phyloP scores from a whole-genome alignment of 2,329 filamentous ascomycete genomes.

The Thielaviopsis punctulata region DNA sequence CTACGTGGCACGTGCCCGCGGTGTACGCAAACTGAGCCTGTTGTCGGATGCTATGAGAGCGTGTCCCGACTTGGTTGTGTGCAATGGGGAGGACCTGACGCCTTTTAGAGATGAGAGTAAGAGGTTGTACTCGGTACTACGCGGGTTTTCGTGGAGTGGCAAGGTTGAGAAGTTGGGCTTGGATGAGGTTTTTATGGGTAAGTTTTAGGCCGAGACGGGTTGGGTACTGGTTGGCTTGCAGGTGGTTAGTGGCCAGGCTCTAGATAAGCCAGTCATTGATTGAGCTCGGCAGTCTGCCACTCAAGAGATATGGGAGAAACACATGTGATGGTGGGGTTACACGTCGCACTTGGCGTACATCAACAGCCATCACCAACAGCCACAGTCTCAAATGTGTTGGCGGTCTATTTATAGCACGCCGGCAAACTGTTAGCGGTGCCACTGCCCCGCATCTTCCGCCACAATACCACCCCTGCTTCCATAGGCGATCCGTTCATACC shows the following conservation, averaged over 20 bases:
- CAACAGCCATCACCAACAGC: not conserved
- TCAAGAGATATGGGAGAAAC: too few species aligned
- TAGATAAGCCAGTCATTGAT: too few species aligned
- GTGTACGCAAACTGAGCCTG: constrained; percentile 67
- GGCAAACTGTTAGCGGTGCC: too few species aligned
- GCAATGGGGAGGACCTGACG: constrained; percentile 73
- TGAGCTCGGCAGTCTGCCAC: too few species aligned
- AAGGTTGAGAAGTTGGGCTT: constrained; percentile 73
- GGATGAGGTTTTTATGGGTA: constrained; percentile 56
- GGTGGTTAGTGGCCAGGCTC: too few species aligned
- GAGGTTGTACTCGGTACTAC: constrained; percentile 55
- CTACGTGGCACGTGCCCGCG: constrained; percentile 66
- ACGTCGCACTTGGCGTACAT: not conserved
- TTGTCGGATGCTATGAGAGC: constrained; percentile 62
- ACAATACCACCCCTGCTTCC: not conserved
- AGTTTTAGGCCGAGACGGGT: constrained; percentile 6
- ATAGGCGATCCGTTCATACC: not conserved
- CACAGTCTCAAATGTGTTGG: not conserved
- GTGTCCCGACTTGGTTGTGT: constrained; percentile 71
- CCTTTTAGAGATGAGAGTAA: constrained; percentile 80
- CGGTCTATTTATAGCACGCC: not conserved
- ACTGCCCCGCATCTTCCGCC: not conserved
- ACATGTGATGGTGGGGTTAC: not conserved
- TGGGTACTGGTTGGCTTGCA: not conserved
- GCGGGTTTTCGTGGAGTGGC: constrained; percentile 57